A percentile compares a stretch with the other conserved stretches of the same genome.
Evolutionary conservation across 2,329 filamentous ascomycete species (phyloP).

Genomic region (Aspergillus caelatus): DNA sequence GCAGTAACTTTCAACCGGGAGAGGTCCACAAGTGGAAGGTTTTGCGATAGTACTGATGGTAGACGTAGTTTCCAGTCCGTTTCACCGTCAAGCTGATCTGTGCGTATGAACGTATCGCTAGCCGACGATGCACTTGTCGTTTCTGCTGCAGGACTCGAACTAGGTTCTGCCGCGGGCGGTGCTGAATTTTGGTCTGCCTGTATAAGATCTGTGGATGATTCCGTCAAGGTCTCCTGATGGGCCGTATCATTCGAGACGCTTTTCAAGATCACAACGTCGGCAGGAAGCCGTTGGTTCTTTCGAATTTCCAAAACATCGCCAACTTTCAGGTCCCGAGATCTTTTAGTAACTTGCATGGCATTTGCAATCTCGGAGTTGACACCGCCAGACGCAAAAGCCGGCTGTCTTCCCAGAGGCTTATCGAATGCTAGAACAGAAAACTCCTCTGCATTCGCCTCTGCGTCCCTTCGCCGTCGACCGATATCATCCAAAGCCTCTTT

Average conservation of each 20-base stretch:
- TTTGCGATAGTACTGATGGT: conserved; percentile 82
- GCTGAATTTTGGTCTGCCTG: conserved; percentile 24
- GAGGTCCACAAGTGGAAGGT: conserved; percentile 72
- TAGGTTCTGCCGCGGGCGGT: conserved; percentile 17
- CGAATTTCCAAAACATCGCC: conserved; percentile 92
- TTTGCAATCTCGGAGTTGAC: conserved; percentile 26
- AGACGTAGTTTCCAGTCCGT: conserved; percentile 97
- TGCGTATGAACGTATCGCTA: conserved; percentile 94
- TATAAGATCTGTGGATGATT: conserved; percentile 32
- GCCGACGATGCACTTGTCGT: conserved; percentile 41
- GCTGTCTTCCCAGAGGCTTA: conserved; percentile 30
- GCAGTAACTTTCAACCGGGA: conserved; percentile 69
- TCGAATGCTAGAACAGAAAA: conserved; percentile 78
- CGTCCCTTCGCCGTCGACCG: conserved; percentile 78
- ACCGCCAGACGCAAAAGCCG: conserved; percentile 9
- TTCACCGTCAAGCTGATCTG: conserved; percentile 95
- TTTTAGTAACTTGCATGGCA: conserved; percentile 71
- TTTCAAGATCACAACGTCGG: conserved; percentile 91
- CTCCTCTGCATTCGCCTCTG: conserved; percentile 89
- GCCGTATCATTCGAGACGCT: conserved; percentile 65
- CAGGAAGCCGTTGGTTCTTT: conserved; percentile 91
- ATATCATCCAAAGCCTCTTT: conserved; percentile 98
- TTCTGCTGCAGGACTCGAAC: conserved; percentile 24
- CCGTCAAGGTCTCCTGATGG: conserved; percentile 24
- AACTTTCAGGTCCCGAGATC: conserved; percentile 85